phyloP scores from a whole-genome alignment of 2,329 filamentous ascomycete species.

The Endocalyx cinctus region DNA sequence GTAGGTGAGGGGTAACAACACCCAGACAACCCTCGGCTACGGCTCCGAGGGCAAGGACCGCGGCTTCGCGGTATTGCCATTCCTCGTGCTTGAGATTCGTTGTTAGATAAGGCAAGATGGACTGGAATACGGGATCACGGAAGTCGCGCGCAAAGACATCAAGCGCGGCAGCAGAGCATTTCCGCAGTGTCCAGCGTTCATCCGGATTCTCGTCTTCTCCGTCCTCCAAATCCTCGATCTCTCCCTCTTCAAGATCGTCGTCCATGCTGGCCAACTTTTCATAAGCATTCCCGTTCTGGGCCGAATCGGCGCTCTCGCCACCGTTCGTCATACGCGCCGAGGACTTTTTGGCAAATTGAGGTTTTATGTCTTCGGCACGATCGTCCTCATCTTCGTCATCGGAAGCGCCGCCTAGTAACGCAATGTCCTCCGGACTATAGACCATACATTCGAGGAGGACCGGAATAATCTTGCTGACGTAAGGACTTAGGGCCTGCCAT shows the following conservation, averaged over 20 bases:
- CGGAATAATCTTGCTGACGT: slow-evolving; percentile 80
- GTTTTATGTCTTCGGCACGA: slow-evolving; percentile 84
- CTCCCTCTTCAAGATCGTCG: slow-evolving; percentile 80
- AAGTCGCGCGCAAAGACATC: slow-evolving; percentile 94
- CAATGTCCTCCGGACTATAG: slow-evolving; percentile 90
- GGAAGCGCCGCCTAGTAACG: slow-evolving; percentile 74
- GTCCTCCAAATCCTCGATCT: slow-evolving; percentile 70
- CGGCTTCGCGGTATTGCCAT: slow-evolving; percentile 90
- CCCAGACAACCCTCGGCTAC: slow-evolving; percentile 93
- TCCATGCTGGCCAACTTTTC: slow-evolving; percentile 56
- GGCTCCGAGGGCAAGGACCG: slow-evolving; percentile 88
- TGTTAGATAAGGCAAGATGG: slow-evolving; percentile 87
- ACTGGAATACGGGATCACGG: slow-evolving; percentile 79
- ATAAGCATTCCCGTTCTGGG: slow-evolving; percentile 51
- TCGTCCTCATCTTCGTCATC: slow-evolving; percentile 93
- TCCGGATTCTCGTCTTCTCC: slow-evolving; percentile 81
- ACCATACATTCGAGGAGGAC: slow-evolving; percentile 93
- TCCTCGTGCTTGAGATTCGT: slow-evolving; percentile 82
- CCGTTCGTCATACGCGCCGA: slow-evolving; percentile 55
- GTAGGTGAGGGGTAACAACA: slow-evolving; percentile 83
- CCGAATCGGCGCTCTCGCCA: slow-evolving; percentile 44
- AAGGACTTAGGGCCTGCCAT: slow-evolving; percentile 70
- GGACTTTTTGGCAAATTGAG: slow-evolving; percentile 74
- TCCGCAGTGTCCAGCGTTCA: slow-evolving; percentile 90
- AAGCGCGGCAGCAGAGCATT: slow-evolving; percentile 92